Conservation (phyloP, 371 early-diverging fungal genomes). For the Batkoa obscura region DNA sequence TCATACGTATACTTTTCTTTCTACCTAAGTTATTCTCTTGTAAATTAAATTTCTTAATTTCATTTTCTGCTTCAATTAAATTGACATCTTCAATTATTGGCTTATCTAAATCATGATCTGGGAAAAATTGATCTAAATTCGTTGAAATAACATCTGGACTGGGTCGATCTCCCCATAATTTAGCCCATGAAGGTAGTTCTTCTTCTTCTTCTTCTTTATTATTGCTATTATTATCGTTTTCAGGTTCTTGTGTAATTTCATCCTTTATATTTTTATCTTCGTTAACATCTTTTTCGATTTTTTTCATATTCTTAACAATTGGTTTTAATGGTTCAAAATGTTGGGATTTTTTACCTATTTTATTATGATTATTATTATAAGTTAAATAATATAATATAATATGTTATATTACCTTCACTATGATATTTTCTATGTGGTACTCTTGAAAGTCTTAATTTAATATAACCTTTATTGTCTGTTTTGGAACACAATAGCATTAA, state of each 20-base stretch:
- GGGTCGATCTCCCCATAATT: constrained; percentile 46
- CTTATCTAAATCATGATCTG: constrained; percentile 52
- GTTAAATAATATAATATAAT: too few relatives aligned
- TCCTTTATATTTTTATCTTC: too few relatives aligned
- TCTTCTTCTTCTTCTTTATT: too few relatives aligned
- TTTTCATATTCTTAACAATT: too few relatives aligned
- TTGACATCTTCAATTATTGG: constrained; percentile 27
- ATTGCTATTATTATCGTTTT: too few relatives aligned
- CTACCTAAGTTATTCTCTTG: not conserved
- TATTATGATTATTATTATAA: too few relatives aligned
- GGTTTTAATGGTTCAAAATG: too few relatives aligned
- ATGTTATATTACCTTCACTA: not conserved
- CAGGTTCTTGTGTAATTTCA: not conserved
- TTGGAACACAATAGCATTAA: not conserved
- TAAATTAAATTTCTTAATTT: not conserved
- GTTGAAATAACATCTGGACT: constrained; percentile 49
- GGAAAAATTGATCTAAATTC: constrained; percentile 53
- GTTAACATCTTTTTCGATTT: not conserved
- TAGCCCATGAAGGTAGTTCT: constrained; percentile 2
- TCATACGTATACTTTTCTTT: constrained; percentile 7
- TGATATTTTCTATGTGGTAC: not conserved
- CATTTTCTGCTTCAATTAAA: not conserved
- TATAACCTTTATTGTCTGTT: not conserved
- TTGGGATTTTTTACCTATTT: too few relatives aligned
- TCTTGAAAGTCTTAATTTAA: not conserved